Evolutionary conservation across 2,329 filamentous ascomycete genomes (phyloP), one percentile per base, ranked within the genome.

Genomic region (Colletotrichum kahawae): DNA sequence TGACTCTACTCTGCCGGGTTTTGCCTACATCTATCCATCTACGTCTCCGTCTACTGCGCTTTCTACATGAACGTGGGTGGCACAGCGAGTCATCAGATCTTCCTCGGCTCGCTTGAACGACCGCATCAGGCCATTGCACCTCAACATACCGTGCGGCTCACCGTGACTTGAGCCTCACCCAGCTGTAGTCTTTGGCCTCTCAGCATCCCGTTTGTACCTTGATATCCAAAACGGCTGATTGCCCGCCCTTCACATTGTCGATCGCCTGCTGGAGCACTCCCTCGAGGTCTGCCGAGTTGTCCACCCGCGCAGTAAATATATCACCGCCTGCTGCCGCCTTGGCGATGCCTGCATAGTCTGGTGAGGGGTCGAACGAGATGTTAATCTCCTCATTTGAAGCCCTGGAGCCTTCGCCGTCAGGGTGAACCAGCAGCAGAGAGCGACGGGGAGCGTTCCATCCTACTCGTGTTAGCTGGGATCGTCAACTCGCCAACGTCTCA

Each of bases 221-320:
- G 83, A 84, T 86, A 79, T 91, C 90, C 65, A 92, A 72, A 4
- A 92, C 90, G 0, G 90, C 89, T 7, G 87, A 85, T 78, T 87
- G 85, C 0, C 90, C 90, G 2, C 83, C 82, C 78, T 89, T 80
- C 4, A 91, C 89, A 18, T 85, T 84, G 64, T 84, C 85, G 71
- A 92, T 88, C 1, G 89, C 90, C 78, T 88, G 54, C 79, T 84
- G 83, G 67, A 91, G 80, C 43, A 88, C 86, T 3, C 77, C 79
- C 60, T 89, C 87, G 9, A 92, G 82, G 18, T 88, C 85, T 3
- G 82, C 82, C 2, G 85, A 83, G 69, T 87, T 84, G 59, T 88
- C 86, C 1, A 90, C 88, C 68, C 82, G 83, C 0, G 87, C 88
- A 0, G 90, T 84, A 71, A 87, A 87, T 9, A 91, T 81, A 24